Evolutionary conservation across 208 protist genomes (phyloP).

Genomic region (Paratrypanosoma confusum): DNA sequence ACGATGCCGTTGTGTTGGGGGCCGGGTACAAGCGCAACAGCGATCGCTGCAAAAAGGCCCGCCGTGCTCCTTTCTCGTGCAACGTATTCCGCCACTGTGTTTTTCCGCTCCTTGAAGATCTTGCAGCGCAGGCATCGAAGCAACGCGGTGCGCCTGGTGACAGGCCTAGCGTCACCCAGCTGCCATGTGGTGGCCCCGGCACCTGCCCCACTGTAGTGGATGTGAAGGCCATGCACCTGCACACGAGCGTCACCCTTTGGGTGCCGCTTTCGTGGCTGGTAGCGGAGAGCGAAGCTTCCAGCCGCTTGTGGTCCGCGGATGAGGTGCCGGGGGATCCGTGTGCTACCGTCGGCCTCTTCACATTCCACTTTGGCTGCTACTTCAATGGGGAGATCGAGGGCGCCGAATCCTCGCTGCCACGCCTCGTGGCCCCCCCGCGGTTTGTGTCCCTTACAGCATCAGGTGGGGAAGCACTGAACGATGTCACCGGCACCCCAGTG

Average conservation of each 20-base stretch:
- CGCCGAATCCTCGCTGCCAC: conserved; percentile 40
- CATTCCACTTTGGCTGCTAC: conserved; percentile 81
- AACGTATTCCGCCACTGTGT: neutral
- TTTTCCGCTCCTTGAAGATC: conserved; percentile 4
- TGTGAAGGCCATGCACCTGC: conserved; percentile 66
- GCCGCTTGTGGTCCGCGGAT: neutral
- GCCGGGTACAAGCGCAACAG: too few relatives aligned
- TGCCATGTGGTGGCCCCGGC: neutral
- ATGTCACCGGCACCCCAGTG: too few relatives aligned
- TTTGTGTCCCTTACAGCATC: too few relatives aligned
- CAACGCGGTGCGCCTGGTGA: neutral
- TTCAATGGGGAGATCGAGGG: conserved; percentile 64
- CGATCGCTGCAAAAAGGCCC: too few relatives aligned
- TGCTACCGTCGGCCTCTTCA: neutral
- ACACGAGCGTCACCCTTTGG: conserved; percentile 44
- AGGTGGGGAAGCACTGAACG: conserved; percentile 1
- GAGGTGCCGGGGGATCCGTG: neutral
- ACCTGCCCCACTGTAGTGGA: neutral
- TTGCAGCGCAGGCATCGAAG: neutral
- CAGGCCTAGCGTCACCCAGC: neutral
- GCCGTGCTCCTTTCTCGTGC: conserved; percentile 10
- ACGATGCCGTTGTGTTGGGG: neutral
- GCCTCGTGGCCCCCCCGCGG: too few relatives aligned
- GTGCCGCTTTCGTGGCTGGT: too few relatives aligned
- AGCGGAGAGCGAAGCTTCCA: neutral